A percentile compares a stretch with the other conserved stretches of the same genome.
These are phyloP conservation scores for Porcisia hertigi DNA, from an alignment of 208 protist species.

Conservation along the genomic window DNA sequence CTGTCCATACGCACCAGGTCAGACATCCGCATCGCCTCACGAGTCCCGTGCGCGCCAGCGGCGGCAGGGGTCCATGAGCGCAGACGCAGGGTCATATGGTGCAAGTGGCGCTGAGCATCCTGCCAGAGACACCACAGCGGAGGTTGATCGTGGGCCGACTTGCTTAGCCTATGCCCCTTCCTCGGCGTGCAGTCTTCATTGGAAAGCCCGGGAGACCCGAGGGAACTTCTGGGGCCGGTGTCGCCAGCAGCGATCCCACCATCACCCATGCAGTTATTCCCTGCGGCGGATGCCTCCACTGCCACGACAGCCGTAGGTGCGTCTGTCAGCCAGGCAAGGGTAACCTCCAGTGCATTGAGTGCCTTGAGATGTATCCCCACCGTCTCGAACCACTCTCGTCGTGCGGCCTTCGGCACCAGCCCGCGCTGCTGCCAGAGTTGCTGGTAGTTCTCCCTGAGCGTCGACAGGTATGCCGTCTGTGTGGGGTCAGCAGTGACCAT, in stretches of 20 bases:
- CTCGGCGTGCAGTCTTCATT: neutral
- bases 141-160: conserved; percentile 3
- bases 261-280: neutral
- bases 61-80: conserved; percentile 17
- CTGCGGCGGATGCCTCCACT: neutral
- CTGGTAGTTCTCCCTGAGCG: conserved; percentile 24
- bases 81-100: conserved; percentile 37
- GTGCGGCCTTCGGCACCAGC: conserved; percentile 19
- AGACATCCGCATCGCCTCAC: conserved; percentile 25
- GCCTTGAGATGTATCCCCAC: conserved; percentile 34
- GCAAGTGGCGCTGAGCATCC: conserved; percentile 33
- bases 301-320: neutral
- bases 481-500: neutral
- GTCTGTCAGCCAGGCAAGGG: conserved; percentile 27
- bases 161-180: conserved; percentile 11
- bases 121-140: conserved; percentile 44
- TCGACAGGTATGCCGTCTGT: neutral
- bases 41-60: conserved; percentile 21
- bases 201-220: neutral
- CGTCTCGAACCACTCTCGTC: conserved; percentile 67
- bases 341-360: conserved; percentile 6
- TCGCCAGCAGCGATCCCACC: neutral
- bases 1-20: conserved; percentile 38
- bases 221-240: neutral
- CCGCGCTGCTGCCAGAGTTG: conserved; percentile 25